phyloP scores from a whole-genome alignment of 192 early-diverging fungal species.

The Funneliformis mosseae region DNA sequence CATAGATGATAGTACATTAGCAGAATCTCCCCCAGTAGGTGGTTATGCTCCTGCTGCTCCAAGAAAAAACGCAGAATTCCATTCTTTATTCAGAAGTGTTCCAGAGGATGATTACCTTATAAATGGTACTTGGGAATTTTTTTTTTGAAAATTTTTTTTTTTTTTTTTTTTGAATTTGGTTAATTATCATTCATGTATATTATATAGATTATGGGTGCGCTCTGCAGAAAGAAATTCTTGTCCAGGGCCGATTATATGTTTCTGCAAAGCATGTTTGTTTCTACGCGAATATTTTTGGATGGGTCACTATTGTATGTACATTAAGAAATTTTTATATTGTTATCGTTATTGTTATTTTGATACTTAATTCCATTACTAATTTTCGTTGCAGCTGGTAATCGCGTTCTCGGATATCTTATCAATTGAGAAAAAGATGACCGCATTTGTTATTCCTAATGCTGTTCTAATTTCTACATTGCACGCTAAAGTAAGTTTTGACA shows the following conservation, averaged over 20 bases:
- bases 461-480: conserved; percentile 71
- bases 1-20: neutral
- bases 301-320: conserved; percentile 71
- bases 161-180: neutral
- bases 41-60: conserved; percentile 37
- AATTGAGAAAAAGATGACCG: neutral
- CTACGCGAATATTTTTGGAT: conserved; percentile 90
- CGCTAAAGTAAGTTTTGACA: conserved; percentile 50
- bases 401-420: conserved; percentile 49
- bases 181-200: neutral
- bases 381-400: conserved; percentile 59
- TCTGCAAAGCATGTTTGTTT: conserved; percentile 82
- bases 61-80: conserved; percentile 56
- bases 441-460: conserved; percentile 33
- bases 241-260: conserved; percentile 85
- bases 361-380: neutral
- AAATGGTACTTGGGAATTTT: conserved; percentile 47
- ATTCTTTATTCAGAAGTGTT: conserved; percentile 57
- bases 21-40: neutral
- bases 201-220: conserved; percentile 80
- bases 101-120: conserved; percentile 58
- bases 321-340: neutral
- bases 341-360: neutral
- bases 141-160: neutral
- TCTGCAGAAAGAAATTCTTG: conserved; percentile 84